Evolutionary conservation across 352 stramenopile species (phyloP).

Genomic region (Globisporangium apiculatum): DNA sequence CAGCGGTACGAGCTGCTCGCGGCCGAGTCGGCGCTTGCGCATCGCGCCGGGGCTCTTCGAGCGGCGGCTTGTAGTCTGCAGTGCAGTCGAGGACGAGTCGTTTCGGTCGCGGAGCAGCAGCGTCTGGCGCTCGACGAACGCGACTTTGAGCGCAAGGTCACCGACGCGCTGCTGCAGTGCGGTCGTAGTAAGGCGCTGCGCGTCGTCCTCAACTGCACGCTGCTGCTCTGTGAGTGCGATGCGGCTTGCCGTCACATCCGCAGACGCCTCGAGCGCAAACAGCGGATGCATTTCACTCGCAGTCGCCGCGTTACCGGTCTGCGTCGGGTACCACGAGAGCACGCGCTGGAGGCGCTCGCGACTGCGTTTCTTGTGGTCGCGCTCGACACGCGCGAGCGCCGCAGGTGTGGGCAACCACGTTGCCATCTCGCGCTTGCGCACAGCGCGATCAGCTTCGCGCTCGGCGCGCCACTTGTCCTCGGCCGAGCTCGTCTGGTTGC

Average conservation of each 20-base stretch:
- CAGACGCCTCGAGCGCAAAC: conserved; percentile 15
- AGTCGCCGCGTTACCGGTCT: background rate
- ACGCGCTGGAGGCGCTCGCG: conserved; percentile 31
- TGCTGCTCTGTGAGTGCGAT: conserved; percentile 14
- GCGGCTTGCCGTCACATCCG: background rate
- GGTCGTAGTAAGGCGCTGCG: conserved; percentile 6
- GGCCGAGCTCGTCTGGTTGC: conserved; percentile 32
- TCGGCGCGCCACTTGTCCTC: conserved; percentile 40
- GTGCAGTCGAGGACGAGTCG: background rate
- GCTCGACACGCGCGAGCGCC: conserved; percentile 28
- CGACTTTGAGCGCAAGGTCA: conserved; percentile 25
- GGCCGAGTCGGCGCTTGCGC: conserved; percentile 12
- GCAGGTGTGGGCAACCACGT: conserved; percentile 36
- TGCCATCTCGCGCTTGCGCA: conserved; percentile 41
- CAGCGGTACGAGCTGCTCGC: conserved; percentile 12
- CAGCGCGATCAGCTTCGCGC: conserved; percentile 40
- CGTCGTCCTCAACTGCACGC: conserved; percentile 10
- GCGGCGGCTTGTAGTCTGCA: too few species aligned
- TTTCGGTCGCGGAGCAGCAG: background rate
- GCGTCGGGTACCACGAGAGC: conserved; percentile 43
- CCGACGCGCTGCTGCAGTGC: conserved; percentile 15
- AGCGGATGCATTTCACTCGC: conserved; percentile 31
- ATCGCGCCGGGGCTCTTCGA: background rate
- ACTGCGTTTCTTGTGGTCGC: conserved; percentile 27
- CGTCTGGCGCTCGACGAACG: conserved; percentile 23